These are phyloP conservation scores for Effrenium voratum DNA, from an alignment of 73 alveolate species.

Conservation along the genomic window DNA sequence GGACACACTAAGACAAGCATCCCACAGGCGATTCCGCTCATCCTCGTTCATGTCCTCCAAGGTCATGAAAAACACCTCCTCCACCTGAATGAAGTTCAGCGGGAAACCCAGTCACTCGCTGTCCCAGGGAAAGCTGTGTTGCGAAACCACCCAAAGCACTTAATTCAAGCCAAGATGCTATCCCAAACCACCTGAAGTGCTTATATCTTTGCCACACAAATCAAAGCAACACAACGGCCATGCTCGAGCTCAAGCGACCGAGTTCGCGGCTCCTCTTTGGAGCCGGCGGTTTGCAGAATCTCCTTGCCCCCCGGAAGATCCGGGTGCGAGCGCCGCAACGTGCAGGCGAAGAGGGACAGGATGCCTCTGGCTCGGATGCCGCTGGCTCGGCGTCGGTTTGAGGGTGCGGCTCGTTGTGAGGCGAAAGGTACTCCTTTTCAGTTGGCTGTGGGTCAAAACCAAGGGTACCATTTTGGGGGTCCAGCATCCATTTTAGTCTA, in stretches of 20 bases:
- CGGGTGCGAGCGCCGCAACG: constrained; percentile 65
- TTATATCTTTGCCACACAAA: background rate
- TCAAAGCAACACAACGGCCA: background rate
- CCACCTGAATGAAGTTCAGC: background rate
- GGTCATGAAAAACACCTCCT: constrained; percentile 39
- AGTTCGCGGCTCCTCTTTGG: constrained; percentile 68
- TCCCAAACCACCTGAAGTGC: constrained; percentile 30
- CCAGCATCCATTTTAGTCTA: too few relatives aligned
- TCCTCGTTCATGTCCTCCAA: constrained; percentile 18
- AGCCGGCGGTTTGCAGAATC: constrained; percentile 13
- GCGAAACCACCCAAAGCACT: background rate
- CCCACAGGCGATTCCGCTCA: constrained; percentile 42
- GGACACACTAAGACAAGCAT: background rate
- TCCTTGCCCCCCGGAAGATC: constrained; percentile 59
- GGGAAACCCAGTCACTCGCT: too few relatives aligned
- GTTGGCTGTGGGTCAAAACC: too few relatives aligned
- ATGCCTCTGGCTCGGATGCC: too few relatives aligned
- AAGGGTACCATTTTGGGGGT: too few relatives aligned
- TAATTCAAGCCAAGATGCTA: constrained; percentile 16
- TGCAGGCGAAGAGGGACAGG: constrained; percentile 54
- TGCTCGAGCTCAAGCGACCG: background rate
- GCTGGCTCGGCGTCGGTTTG: too few relatives aligned
- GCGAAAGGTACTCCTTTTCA: too few relatives aligned
- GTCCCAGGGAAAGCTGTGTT: background rate
- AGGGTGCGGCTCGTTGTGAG: too few relatives aligned